Evolutionary conservation across 2,329 filamentous ascomycete species (phyloP), one percentile per base, ranked within the genome.

Genomic region (Calonectria naviculata): DNA sequence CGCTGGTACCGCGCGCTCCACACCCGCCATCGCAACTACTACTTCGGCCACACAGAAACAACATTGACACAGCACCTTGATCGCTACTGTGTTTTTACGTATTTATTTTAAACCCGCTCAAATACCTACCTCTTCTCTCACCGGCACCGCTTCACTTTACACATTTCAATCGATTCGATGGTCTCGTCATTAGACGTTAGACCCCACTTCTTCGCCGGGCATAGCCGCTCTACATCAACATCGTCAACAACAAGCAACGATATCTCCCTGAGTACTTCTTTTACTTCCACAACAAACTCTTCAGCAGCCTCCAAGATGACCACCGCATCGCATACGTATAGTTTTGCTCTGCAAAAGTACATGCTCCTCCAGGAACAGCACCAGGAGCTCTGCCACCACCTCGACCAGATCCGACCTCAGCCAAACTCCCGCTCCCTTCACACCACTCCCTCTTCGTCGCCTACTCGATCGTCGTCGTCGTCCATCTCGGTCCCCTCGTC

Each of bases 381-480:
- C 77, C 85, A 90, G 70, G 85, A 87, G 70, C 84, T 90, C 19
- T 84, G 83, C 71, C 83, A 83, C 74, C 86, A 87, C 71, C 86
- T 90, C 70, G 84, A 89, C 74, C 84, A 86, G 70, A 86, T 90
- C 64, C 86, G 85, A 47, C 85, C 83, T 21, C 85, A 83, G 58
- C 83, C 81, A 29, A 78, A 78, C 8, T 78, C 74, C n/a, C 81
- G 83, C 17, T 84, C 85, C 3, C 81, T 83, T 13, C 75, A 82
- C 58, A 85, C 85, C 3, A 87, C 91, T 80, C 86, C 91, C 81
- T 83, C 91, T 80, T 87, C 89, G 79, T 92, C 92, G 79, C 89
- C 87, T 78, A 85, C 89, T 81, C 80, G 92, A 84, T 80, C 87
- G 87, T 73, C 89, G 2, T 86, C 66, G 85, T 86, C 49, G 17